Evolutionary conservation across 208 protist species (phyloP).

Genomic region (Trichomonas vaginalis): DNA sequence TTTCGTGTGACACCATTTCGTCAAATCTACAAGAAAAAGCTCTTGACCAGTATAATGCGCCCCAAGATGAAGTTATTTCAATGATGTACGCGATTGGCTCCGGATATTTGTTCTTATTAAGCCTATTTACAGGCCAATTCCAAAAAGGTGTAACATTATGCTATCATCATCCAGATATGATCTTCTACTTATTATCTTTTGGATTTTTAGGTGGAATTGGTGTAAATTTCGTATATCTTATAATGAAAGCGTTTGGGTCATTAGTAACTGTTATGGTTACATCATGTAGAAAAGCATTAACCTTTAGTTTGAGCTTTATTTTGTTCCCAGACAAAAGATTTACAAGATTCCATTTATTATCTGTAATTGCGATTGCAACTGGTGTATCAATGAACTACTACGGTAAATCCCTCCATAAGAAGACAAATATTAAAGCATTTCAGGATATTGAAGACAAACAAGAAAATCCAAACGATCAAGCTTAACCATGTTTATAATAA

Average conservation of each 20-base stretch:
- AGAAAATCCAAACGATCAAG: no score
- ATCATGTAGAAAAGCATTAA: neutral
- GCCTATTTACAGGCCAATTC: neutral
- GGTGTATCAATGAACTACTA: neutral
- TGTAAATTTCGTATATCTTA: neutral
- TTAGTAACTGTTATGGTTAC: constrained; percentile 1
- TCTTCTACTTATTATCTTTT: neutral
- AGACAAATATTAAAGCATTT: neutral
- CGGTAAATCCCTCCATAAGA: neutral
- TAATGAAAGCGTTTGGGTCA: neutral
- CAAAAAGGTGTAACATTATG: neutral
- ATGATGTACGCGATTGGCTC: neutral
- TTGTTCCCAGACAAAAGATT: neutral
- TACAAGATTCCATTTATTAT: neutral
- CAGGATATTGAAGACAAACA: no score
- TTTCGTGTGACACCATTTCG: neutral
- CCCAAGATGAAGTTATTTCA: neutral
- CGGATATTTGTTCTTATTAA: neutral
- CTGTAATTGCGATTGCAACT: neutral
- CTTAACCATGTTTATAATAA: no score
- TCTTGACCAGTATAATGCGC: neutral
- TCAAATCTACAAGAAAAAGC: neutral
- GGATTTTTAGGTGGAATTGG: neutral
- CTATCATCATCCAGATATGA: neutral
- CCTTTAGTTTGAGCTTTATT: neutral